These are phyloP conservation scores for Solanum chiquidenum DNA, from an alignment of 257 asterid species.

Conservation along the genomic window DNA sequence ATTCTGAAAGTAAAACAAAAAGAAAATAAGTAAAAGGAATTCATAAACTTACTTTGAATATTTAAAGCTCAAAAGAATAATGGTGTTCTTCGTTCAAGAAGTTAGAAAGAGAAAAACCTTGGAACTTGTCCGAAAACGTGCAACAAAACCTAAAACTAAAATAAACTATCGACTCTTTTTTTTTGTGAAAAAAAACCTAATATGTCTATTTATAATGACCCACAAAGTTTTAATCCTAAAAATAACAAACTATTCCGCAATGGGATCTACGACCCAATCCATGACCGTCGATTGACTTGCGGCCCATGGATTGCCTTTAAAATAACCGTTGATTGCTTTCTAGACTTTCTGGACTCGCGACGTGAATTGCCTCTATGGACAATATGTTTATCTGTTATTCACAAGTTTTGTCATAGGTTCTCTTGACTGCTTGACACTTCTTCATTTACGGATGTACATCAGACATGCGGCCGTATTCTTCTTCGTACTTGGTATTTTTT, in stretches of 20 bases:
- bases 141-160: background rate
- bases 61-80: background rate
- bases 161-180: background rate
- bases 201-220: background rate
- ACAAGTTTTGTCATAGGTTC: background rate
- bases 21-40: background rate
- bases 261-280: background rate
- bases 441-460: background rate
- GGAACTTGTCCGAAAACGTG: background rate
- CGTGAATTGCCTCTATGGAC: background rate
- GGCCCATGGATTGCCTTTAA: background rate
- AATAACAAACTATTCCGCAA: background rate
- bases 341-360: background rate
- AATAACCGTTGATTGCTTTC: background rate
- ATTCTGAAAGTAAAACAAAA: background rate
- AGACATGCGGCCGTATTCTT: background rate
- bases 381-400: background rate
- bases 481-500: background rate
- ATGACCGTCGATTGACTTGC: background rate
- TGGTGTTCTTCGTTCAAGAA: background rate
- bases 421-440: background rate
- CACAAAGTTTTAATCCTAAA: background rate
- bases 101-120: background rate
- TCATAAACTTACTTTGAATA: background rate
- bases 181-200: background rate